Percentiles rank a stretch among this genome's conserved stretches.
phyloP scores from a whole-genome alignment of 257 asterid genomes.

The Linaria vulgaris region DNA sequence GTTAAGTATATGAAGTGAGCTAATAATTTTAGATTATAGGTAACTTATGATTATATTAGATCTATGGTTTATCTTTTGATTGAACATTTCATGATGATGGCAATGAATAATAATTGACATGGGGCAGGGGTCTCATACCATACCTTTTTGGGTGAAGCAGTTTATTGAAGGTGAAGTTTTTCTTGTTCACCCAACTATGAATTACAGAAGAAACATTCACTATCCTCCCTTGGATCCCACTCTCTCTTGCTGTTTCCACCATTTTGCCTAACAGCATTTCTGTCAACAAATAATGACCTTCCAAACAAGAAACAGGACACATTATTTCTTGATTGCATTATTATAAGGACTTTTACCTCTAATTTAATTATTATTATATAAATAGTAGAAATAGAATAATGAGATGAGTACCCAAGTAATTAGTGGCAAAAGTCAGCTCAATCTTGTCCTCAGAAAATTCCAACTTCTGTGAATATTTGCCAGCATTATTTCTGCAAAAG shows the following conservation, averaged over 20 bases:
- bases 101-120: neutral
- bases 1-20: neutral
- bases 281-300: constrained; percentile 88
- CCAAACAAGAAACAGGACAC: constrained; percentile 4
- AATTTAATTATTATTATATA: no score
- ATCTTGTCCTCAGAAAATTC: constrained; percentile 90
- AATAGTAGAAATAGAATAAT: no score
- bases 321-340: neutral
- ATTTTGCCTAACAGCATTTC: constrained; percentile 78
- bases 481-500: constrained; percentile 91
- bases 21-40: neutral
- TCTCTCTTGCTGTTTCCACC: constrained; percentile 72
- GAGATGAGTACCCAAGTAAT: constrained; percentile 60
- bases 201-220: constrained; percentile 86
- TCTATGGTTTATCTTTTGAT: no score
- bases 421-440: constrained; percentile 95
- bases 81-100: neutral
- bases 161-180: constrained; percentile 53
- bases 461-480: constrained; percentile 82
- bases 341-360: no score
- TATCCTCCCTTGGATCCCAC: constrained; percentile 78
- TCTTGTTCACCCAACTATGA: constrained; percentile 75
- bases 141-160: constrained; percentile 74
- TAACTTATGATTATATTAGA: no score
- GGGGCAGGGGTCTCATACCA: no score